phyloP scores from a whole-genome alignment of 1,139 yeast species.

The Debaryomyces singareniensis region DNA sequence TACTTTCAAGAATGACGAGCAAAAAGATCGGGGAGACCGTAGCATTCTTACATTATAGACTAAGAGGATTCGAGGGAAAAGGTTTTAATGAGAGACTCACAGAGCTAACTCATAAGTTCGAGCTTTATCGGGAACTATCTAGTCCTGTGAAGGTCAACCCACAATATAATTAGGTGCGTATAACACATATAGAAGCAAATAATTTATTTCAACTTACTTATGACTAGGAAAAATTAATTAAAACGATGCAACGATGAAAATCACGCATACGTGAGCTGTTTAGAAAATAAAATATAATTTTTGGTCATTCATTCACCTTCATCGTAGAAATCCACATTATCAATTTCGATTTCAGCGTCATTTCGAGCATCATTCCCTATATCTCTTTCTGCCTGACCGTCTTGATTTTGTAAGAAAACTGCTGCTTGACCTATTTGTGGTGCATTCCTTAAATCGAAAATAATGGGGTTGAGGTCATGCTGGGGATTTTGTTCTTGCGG shows the following conservation, averaged over 20 bases:
- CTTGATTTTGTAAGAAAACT: constrained; percentile 30
- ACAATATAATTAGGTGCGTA: no score
- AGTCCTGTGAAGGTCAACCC: no score
- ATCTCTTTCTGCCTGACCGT: constrained; percentile 17
- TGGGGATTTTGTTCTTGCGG: constrained; percentile 9
- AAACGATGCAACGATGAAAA: neutral
- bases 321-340: no score
- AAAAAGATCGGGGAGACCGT: constrained; percentile 13
- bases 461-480: constrained; percentile 4
- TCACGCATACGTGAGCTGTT: no score
- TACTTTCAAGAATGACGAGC: constrained; percentile 12
- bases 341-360: constrained; percentile 35
- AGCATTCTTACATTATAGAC: constrained; percentile 16
- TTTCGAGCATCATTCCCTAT: neutral
- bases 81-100: constrained; percentile 5
- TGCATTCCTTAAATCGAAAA: constrained; percentile 21
- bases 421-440: constrained; percentile 42
- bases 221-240: no score
- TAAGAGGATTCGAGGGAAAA: constrained; percentile 6
- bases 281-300: no score
- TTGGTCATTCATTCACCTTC: no score
- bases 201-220: no score
- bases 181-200: no score
- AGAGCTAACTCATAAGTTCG: no score
- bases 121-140: no score